These are phyloP conservation scores for Fraxinus velutina DNA, from an alignment of 305 asterid genomes.

Conservation along the genomic window DNA sequence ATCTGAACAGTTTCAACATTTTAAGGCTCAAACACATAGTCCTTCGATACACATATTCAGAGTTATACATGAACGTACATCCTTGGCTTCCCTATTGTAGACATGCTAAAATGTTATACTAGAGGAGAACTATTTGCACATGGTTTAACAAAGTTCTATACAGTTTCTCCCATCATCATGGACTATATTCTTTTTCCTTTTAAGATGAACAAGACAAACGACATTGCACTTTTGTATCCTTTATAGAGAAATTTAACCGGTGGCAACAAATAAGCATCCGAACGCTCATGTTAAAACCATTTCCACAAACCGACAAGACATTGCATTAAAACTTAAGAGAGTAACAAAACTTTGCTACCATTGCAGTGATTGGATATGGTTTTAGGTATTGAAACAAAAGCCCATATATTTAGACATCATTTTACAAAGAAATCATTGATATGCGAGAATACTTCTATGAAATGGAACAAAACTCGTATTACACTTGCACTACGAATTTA, in stretches of 20 bases:
- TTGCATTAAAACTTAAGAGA: not conserved
- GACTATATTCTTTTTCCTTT: not conserved
- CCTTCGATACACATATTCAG: not conserved
- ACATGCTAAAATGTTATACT: not conserved
- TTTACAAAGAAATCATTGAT: not conserved
- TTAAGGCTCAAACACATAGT: constrained; percentile 21
- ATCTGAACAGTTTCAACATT: constrained; percentile 40
- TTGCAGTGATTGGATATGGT: not conserved
- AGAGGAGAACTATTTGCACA: not conserved
- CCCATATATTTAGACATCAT: not conserved
- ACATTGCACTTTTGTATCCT: not conserved
- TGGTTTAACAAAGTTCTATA: not conserved
- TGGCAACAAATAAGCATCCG: not conserved
- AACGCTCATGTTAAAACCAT: not conserved
- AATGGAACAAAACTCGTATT: not conserved
- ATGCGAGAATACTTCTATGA: not conserved
- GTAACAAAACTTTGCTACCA: not conserved
- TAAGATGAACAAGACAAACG: not conserved
- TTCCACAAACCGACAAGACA: not conserved
- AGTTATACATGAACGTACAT: not conserved
- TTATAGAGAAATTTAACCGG: not conserved
- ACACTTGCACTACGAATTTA: not conserved
- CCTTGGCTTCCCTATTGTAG: not conserved
- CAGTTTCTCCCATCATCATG: not conserved
- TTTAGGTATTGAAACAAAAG: not conserved